These are phyloP conservation scores for Apostasia ramifera DNA, from an alignment of 106 monocot species.

Conservation along the genomic window DNA sequence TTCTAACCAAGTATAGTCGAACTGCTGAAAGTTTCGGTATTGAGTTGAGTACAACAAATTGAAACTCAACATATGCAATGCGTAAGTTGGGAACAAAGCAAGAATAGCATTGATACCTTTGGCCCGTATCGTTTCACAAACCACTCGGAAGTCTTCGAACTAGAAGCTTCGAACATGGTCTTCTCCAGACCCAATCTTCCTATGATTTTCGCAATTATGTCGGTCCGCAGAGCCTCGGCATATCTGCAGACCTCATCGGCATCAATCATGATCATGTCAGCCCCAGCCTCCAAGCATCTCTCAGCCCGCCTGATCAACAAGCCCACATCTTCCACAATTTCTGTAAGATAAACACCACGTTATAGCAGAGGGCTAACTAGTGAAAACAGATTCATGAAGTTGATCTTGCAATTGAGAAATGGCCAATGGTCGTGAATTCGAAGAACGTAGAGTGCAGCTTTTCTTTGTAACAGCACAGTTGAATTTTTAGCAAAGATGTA, in stretches of 20 bases:
- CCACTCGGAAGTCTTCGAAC: slow-evolving; percentile 61
- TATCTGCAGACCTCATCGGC: slow-evolving; percentile 65
- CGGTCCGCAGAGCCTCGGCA: slow-evolving; percentile 46
- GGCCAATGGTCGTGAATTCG: no score
- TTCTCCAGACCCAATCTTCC: slow-evolving; percentile 70
- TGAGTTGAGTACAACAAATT: no score
- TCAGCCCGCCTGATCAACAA: slow-evolving; percentile 76
- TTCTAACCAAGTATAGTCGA: no score
- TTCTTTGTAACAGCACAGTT: no score
- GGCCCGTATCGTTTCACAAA: slow-evolving; percentile 69
- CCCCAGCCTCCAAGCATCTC: slow-evolving; percentile 88
- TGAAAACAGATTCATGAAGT: no score
- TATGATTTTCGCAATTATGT: slow-evolving; percentile 78
- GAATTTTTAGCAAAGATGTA: no score
- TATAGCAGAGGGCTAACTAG: no score
- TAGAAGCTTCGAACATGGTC: slow-evolving; percentile 75
- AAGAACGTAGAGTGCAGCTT: no score
- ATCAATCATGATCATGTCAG: slow-evolving; percentile 84
- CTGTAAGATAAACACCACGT: slow-evolving; percentile 19
- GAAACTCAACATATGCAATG: no score
- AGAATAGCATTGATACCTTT: slow-evolving; percentile 26
- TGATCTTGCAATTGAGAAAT: no score
- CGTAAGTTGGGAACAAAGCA: background rate
- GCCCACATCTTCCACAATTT: slow-evolving; percentile 71
- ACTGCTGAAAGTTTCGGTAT: no score